phyloP scores from a whole-genome alignment of 305 asterid genomes.

The Solanum aculeatissimum region DNA sequence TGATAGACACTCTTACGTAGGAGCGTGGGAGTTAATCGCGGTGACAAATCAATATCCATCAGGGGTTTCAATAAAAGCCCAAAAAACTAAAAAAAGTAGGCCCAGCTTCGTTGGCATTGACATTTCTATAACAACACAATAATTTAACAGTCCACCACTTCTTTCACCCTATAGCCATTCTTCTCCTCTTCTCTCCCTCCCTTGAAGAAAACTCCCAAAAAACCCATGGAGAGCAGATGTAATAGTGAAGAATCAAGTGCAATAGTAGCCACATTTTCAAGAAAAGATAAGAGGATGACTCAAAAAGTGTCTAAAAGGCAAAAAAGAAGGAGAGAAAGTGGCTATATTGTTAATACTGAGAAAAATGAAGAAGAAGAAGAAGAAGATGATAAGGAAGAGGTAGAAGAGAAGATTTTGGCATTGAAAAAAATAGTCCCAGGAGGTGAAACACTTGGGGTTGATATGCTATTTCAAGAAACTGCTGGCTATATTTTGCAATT shows the following conservation, averaged over 20 bases:
- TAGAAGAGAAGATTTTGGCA: slow-evolving; percentile 39
- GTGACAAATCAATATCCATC: slow-evolving; percentile 16
- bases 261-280: slow-evolving; percentile 12
- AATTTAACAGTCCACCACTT: slow-evolving; percentile 27
- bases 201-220: not conserved
- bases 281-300: slow-evolving; percentile 1
- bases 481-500: slow-evolving; percentile 44
- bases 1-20: too few relatives aligned
- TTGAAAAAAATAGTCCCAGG: slow-evolving; percentile 55
- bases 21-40: slow-evolving; percentile 13
- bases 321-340: slow-evolving; percentile 7
- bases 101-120: slow-evolving; percentile 43
- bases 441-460: slow-evolving; percentile 38
- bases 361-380: not conserved
- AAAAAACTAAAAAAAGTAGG: slow-evolving; percentile 20
- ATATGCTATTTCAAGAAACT: slow-evolving; percentile 44
- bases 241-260: not conserved
- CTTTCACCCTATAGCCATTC: not conserved
- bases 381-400: slow-evolving; percentile 26
- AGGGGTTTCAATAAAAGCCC: slow-evolving; percentile 15
- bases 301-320: not conserved
- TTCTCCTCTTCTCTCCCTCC: not conserved
- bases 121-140: slow-evolving; percentile 23
- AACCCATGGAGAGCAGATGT: slow-evolving; percentile 17
- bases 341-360: not conserved